Evolutionary conservation across 306 rosid genomes (phyloP), one percentile per base, ranked within the genome.

Genomic region (Gleditsia sinensis): DNA sequence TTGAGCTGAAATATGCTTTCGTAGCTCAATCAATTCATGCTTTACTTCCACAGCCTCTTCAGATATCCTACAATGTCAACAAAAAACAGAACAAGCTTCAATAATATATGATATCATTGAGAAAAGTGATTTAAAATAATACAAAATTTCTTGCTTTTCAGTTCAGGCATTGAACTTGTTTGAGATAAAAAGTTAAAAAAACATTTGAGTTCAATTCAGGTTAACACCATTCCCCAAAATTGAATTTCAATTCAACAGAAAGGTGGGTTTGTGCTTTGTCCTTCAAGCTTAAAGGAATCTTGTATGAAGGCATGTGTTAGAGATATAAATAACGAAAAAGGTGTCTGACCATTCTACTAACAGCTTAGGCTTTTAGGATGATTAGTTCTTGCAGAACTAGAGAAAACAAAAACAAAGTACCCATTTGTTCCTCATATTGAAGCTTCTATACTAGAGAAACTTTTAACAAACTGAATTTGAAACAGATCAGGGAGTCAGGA

Each of bases 41-140:
- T 94, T 86, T 83, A 91, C 93, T 84, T 94, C 96, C 75, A 87
- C 92, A 24, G 98, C 96, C 86, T 94, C 99, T 78, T 92, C 99
- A 82, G 96, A 90, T 81, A 94, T 90, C 89, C 99, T 94, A 77
- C 64, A 88, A 59, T 40, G 68, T 36, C 55, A 68, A 63, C 24
- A 76, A 75, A 33, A 71, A 66, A 66, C 42, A 69, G 48, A 4
- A 17, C 64, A 72, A 69, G 33, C 36, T 23, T 49, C 6, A 32
- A 77, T 25, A 55, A 25, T 27, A 71, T 45, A 36, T 49, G 10
- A 75, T 60, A 58, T 58, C 25, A 33, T 30, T 3, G 14, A 67
- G 37, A 46, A 57, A 48, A 75, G 24, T 78, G 27, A 16, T 75
- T 32, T 34, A 25, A 60, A 33, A 57, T 33, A 55, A 27, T 10